phyloP scores from a whole-genome alignment of 2,329 filamentous ascomycete species.

The Colletotrichum agaves region DNA sequence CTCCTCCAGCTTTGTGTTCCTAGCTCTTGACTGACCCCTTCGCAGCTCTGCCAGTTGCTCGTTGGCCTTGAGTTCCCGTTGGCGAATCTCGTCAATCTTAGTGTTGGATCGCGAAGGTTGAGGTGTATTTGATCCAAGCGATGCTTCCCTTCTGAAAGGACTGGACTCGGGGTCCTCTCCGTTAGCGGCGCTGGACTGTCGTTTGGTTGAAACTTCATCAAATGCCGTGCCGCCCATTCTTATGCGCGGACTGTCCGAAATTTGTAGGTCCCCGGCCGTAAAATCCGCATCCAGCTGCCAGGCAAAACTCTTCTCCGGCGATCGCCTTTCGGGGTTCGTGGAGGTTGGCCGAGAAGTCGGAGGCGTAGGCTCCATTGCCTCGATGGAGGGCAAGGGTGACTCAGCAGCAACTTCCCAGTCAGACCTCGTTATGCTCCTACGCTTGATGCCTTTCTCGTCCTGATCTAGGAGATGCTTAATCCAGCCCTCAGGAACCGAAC shows the following conservation, averaged over 20 bases:
- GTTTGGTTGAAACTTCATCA: conserved; percentile 40
- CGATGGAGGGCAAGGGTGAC: conserved; percentile 48
- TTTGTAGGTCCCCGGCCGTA: conserved; percentile 64
- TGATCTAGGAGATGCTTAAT: conserved; percentile 40
- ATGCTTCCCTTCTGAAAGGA: conserved; percentile 8
- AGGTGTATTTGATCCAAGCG: neutral
- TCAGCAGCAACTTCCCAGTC: conserved; percentile 39
- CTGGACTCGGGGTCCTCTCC: conserved; percentile 29
- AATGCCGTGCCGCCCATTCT: conserved; percentile 50
- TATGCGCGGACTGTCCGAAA: conserved; percentile 67
- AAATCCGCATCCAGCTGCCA: conserved; percentile 70
- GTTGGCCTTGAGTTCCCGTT: conserved; percentile 51
- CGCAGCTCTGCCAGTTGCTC: conserved; percentile 15
- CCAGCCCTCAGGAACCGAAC: conserved; percentile 38
- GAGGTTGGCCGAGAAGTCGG: conserved; percentile 40
- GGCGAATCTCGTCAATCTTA: conserved; percentile 61
- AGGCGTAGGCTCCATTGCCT: conserved; percentile 39
- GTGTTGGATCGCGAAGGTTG: conserved; percentile 49
- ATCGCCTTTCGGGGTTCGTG: conserved; percentile 41
- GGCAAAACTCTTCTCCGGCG: conserved; percentile 63
- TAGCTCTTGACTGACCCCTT: conserved; percentile 36
- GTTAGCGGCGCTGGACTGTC: conserved; percentile 42
- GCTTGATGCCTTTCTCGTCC: conserved; percentile 32
- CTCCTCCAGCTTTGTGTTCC: conserved; percentile 58
- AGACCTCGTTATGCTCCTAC: conserved; percentile 10